phyloP scores from a whole-genome alignment of 345 rosid species.

The Populus simonii region DNA sequence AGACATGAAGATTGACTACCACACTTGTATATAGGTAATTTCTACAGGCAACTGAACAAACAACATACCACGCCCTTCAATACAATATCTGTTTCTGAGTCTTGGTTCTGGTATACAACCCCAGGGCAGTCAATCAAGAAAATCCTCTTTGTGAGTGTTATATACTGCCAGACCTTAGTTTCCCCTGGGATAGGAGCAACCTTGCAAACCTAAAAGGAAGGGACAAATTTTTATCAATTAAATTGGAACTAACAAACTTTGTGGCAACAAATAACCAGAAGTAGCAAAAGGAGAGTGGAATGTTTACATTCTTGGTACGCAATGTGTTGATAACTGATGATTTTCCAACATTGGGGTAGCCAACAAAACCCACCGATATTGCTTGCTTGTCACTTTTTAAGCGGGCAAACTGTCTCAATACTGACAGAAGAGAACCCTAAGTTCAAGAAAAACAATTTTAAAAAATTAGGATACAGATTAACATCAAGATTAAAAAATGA shows the following conservation, averaged over 20 bases:
- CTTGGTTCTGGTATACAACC: conserved; percentile 87
- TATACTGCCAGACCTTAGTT: conserved; percentile 97
- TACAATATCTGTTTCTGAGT: conserved; percentile 86
- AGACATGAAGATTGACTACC: background rate
- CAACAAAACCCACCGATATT: conserved; percentile 89
- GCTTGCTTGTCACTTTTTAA: conserved; percentile 93
- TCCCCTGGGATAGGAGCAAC: conserved; percentile 99
- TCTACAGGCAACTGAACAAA: background rate
- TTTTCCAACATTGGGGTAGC: conserved; percentile 97
- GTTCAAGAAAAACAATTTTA: conserved; percentile 3
- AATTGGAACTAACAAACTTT: background rate
- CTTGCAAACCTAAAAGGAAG: conserved; percentile 69
- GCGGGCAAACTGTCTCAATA: conserved; percentile 87
- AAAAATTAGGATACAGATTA: background rate
- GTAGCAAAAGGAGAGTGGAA: background rate
- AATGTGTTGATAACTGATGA: conserved; percentile 94
- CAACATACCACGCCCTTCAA: conserved; percentile 90
- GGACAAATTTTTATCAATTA: conserved; percentile 1
- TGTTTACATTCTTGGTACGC: conserved; percentile 78
- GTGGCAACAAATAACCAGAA: background rate
- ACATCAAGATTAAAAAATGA: background rate
- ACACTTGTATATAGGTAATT: background rate
- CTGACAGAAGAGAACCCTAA: conserved; percentile 90
- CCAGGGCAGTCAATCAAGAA: conserved; percentile 97
- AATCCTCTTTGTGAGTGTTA: conserved; percentile 87